Conservation (phyloP, 2,329 filamentous ascomycete genomes). For the Aureobasidium musti region DNA sequence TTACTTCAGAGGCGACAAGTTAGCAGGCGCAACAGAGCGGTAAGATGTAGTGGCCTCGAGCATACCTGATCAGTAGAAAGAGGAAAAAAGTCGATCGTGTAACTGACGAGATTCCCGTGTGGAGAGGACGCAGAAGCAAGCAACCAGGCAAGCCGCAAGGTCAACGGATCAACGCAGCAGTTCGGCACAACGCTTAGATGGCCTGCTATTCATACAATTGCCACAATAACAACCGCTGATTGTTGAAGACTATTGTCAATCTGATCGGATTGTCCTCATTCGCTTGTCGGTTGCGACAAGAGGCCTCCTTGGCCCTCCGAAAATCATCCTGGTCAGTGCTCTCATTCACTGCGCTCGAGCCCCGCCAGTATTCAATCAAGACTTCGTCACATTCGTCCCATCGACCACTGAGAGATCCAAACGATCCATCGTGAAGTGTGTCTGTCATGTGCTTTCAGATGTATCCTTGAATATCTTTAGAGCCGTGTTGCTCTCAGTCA, state of each 20-base stretch:
- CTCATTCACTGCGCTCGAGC: neutral
- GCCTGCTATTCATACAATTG: neutral
- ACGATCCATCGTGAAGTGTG: neutral
- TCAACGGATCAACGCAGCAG: constrained; percentile 1
- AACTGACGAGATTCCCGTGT: constrained; percentile 10
- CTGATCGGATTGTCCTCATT: neutral
- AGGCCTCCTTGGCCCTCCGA: constrained; percentile 4
- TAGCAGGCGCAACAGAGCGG: neutral
- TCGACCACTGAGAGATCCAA: neutral
- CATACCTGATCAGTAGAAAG: constrained; percentile 12
- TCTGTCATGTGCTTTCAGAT: neutral
- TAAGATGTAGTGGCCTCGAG: neutral
- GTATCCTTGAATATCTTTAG: neutral
- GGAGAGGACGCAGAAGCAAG: constrained; percentile 6
- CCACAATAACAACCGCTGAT: neutral
- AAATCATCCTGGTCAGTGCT: constrained; percentile 8
- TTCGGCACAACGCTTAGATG: neutral
- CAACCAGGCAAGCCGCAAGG: neutral
- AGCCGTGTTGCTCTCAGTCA: too few relatives aligned
- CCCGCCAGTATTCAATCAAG: neutral
- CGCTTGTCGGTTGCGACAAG: neutral
- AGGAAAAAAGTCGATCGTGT: constrained; percentile 24
- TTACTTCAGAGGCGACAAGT: neutral
- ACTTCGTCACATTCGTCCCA: neutral
- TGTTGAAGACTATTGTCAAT: constrained; percentile 1